Evolutionary conservation across 441 rosid genomes (phyloP), one percentile per base, ranked within the genome.

Genomic region (Corymbia calophylla): DNA sequence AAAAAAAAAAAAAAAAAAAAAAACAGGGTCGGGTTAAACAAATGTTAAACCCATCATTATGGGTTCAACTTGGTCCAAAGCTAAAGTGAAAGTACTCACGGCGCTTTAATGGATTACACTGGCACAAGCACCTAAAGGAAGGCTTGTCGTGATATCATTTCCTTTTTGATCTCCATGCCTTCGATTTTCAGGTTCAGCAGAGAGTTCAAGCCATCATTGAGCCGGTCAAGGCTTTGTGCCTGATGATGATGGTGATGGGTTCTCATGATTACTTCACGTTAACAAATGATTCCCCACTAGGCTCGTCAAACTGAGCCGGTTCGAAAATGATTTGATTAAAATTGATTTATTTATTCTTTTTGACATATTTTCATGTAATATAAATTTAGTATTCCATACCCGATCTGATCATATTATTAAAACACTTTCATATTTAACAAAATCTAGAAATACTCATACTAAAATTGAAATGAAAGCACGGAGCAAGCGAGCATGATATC

Each of bases 381-480:
- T 39, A 39, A 39, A 39, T 39, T 4, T 39, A 39, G 44, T 39
- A 39, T 5, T 39, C 6, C 44, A 4, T 25, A 58, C 1, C 6
- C 1, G 0, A 1, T 6, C 10, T 4, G 1, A 58, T 0, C 1
- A 10, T 58, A 25, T 25, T 58, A 25, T 9, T 58, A 58, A 58
- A 58, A 58, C 25, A 58, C 1, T 58, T 56, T 58, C 14, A 10
- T 25, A 25, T 58, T 25, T 25, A 58, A 0, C 3, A 18, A 18
- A 19, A 23, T 58, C 25, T 23, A 4, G 1, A 56, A 1, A 56
- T 19, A 56, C 27, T 56, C 60, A 56, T 53, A 53, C 11, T 29
- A 6, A 58, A 58, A 58, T 58, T 58, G 1, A 25, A 58, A 29
- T 58, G 1, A 58, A 3, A 58, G 64, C 5, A 0, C 0, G 3